Evolutionary conservation across 1,284 basidiomycete genomes (phyloP), one percentile per base, ranked within the genome.

Genomic region (Taiwanofungus camphoratus): DNA sequence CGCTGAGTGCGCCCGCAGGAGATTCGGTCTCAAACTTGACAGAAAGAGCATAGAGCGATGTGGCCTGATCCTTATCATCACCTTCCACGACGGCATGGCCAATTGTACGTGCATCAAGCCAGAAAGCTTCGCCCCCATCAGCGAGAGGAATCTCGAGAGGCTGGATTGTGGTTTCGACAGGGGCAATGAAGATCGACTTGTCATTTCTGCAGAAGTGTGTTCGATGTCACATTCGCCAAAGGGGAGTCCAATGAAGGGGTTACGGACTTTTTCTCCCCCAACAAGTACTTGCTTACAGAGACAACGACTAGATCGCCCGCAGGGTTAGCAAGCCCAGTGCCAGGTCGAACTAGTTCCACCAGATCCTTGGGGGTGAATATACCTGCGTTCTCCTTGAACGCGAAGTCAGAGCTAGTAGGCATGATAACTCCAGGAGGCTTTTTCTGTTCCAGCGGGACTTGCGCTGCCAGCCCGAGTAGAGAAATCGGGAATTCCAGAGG

Each of bases 341-440:
- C 77, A 0, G 92, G 85, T 35, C 91, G 70, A 2, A 79, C 81
- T 11, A 94, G 71, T 46, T 77, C 60, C 23, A 91, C 68, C 62
- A 92, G 71, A 55, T 92, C 79, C 55, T 76, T 73, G 0, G 89
- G 86, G 2, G 82, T 74, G 62, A 92, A 80, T 33, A 79, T 62
- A 53, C 77, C 70, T 2, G 67, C 49, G 2, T 71, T 76, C 36
- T 77, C 66, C 54, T 74, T 79, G 60, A 86, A 71, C 9, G 63
- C 58, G 54, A 83, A 86, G 26, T 70, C 66, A 26, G 54, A 36
- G 20, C 44, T 51, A 27, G 44, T 46, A 16, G 44, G 29, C 44
- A 66, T 68, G 33, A 52, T 49, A 19, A 59, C 42, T 39, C 44
- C 48, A 29, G 44, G 40, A 31, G 47, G 45, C 36, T 49, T 44